Base-by-base conservation (phyloP, 768 basidiomycete species). In the Neoboletus brunneissimus region DNA sequence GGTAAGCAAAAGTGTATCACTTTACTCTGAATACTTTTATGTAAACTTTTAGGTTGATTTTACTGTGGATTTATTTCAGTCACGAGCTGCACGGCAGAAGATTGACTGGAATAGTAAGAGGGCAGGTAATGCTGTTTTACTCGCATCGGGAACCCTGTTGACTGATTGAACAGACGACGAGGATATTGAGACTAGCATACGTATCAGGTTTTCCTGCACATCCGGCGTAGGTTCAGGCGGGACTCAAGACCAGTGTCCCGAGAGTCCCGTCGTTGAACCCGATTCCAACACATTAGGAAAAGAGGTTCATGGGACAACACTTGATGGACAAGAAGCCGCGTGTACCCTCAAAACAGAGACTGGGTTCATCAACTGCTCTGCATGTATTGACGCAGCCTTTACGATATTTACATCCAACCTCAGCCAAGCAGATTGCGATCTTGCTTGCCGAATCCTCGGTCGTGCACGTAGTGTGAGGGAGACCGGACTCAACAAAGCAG, bases 31-130 rank as follows among this genome's bases (percentile, higher is more conserved):
- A 20, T 25, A 37, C 9, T 20, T 44, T 53, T 20, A 56, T 25
- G 22, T n/a, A 11, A 44, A 16, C 4, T 51, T 38, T 18, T 34
- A 93, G 91, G 79, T 91, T 23, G 83, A 88, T 46, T 86, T 94
- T 62, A 77, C 76, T 34, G 72, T 94, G 32, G 90, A 95, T 62
- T 82, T 85, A 1, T 75, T 81, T 12, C 78, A 81, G 49, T 76
- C 86, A 13, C 83, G 80, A 58, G 73, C 76, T 6, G 80, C 84
- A 38, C 81, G 86, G 8, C 68, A 76, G 25, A 73, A 69, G 12
- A 74, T 89, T 35, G 89, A 92, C 64, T 92, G 88, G 83, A 91
- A 91, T 62, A 96, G 91, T 71, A 92, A 92, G 75, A 91, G 91
- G 78, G 87, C 88, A 60, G 90, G 91, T 89, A 58, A 53, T 77